Evolutionary conservation across 2,329 filamentous ascomycete species (phyloP), one percentile per base, ranked within the genome.

Genomic region (Trichoderma pleuroti): DNA sequence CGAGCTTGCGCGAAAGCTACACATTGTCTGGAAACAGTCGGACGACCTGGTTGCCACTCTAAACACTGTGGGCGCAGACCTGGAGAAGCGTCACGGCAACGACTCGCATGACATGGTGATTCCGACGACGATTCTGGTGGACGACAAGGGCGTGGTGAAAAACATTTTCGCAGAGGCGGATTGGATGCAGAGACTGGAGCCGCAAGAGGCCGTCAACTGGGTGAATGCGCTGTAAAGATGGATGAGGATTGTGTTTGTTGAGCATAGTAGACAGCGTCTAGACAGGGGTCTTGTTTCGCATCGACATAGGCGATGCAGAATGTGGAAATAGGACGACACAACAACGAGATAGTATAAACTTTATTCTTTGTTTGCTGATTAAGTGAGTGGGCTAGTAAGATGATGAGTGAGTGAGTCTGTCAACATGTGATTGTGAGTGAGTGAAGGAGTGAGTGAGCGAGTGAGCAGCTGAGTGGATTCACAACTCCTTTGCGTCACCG

Each of bases 91-190:
- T 9, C 81, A 83, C 67, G 82, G 82, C 7, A 76, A 83, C 62
- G 79, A 81, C 66, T 78, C 76, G 3, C 75, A 77, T 34, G 78
- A 80, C 46, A 76, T 84, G 9, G 81, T 82, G 1, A 72, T 83
- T 16, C 82, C 82, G 3, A 77, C 80, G 1, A 82, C 79, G 0
- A 67, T 84, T 9, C 72, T 83, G 46, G 79, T 84, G 0, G 80
- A 81, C 68, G 65, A 73, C 65, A 72, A 76, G 6, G 80, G 81
- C 0, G 68, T 79, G 10, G 78, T 83, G 39, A 75, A 78, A 26
- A 82, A 83, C 56, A 72, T 75, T 1, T 80, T 75, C 67, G 72
- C 81, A 5, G 78, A 84, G 16, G 74, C 81, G 11, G 79, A 83
- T 66, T 83, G 78, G 73, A 77, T 73, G 18, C 76, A 80, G 73